These are phyloP conservation scores for Wickerhamomyces mucosus DNA, from an alignment of 805 yeast species.

Conservation along the genomic window DNA sequence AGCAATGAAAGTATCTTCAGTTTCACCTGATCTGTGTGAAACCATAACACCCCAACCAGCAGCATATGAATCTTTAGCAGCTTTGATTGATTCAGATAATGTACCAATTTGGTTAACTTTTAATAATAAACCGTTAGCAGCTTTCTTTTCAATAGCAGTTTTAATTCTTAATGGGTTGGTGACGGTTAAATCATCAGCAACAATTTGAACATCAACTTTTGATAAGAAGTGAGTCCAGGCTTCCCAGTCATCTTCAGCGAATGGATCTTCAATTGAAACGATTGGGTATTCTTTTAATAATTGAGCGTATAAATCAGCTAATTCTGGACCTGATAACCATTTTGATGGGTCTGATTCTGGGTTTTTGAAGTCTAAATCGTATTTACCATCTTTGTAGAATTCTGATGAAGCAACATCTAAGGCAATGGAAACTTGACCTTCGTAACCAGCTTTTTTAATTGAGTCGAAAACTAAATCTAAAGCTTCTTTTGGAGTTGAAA, in stretches of 20 bases:
- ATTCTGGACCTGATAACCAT: constrained; percentile 83
- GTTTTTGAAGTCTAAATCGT: constrained; percentile 98
- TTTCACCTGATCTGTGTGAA: constrained; percentile 99
- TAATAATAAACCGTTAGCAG: constrained; percentile 87
- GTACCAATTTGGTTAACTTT: constrained; percentile 99
- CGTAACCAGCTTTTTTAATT: constrained; percentile 91
- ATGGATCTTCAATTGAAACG: constrained; percentile 97
- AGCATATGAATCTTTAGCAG: constrained; percentile 89
- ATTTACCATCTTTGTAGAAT: constrained; percentile 93
- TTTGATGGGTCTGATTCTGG: constrained; percentile 84
- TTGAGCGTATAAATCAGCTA: constrained; percentile 74
- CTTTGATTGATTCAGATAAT: constrained; percentile 90
- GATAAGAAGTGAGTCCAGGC: constrained; percentile 88
- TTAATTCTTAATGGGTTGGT: constrained; percentile 94
- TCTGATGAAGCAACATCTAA: constrained; percentile 96
- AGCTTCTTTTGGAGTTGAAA: constrained; percentile 93
- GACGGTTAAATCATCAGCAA: constrained; percentile 97
- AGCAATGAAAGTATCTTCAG: constrained; percentile 98
- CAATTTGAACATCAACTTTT: constrained; percentile 76
- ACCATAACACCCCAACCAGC: constrained; percentile 99
- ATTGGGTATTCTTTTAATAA: constrained; percentile 90
- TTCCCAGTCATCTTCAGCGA: constrained; percentile 99
- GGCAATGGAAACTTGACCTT: constrained; percentile 86
- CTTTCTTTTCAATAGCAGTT: constrained; percentile 94
- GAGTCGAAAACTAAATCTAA: constrained; percentile 86